Evolutionary conservation across 2,329 filamentous ascomycete species (phyloP).

Genomic region (Penicillium janthinellum): DNA sequence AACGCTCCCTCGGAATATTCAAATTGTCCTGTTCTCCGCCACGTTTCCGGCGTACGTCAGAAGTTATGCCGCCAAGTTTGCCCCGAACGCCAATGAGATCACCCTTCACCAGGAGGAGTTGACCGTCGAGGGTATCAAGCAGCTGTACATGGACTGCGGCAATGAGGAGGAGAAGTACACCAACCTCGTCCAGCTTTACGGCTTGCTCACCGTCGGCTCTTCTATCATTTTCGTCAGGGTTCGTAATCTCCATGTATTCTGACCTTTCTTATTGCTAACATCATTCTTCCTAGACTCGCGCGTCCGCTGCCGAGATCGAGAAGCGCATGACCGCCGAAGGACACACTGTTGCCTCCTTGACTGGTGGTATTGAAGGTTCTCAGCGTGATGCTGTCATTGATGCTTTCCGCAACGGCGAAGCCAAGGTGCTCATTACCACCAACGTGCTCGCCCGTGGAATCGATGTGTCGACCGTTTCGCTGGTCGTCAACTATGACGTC

Average conservation of each 20-base stretch:
- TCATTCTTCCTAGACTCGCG: conserved; percentile 64
- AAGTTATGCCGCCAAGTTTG: conserved; percentile 79
- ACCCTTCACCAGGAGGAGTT: conserved; percentile 87
- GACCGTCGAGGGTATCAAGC: conserved; percentile 94
- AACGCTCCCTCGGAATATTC: conserved; percentile 71
- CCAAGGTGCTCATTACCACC: conserved; percentile 96
- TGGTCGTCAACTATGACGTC: conserved; percentile 97
- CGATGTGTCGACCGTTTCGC: conserved; percentile 86
- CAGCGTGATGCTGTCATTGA: conserved; percentile 84
- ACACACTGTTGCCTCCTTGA: conserved; percentile 87
- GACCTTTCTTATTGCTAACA: conserved; percentile 21
- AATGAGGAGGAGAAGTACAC: conserved; percentile 82
- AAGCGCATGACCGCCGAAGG: conserved; percentile 83
- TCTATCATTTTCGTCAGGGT: conserved; percentile 98
- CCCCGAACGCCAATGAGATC: conserved; percentile 81
- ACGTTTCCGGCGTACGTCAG: conserved; percentile 88
- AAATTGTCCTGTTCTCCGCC: conserved; percentile 93
- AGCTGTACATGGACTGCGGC: conserved; percentile 94
- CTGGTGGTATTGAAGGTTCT: conserved; percentile 80
- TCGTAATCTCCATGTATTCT: conserved; percentile 29
- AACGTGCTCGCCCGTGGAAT: conserved; percentile 96
- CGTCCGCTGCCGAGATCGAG: conserved; percentile 83
- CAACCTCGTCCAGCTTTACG: conserved; percentile 88
- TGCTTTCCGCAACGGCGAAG: conserved; percentile 79
- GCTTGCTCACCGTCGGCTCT: conserved; percentile 92